Conservation (phyloP, 768 basidiomycete genomes). For the Ramaria sp. region DNA sequence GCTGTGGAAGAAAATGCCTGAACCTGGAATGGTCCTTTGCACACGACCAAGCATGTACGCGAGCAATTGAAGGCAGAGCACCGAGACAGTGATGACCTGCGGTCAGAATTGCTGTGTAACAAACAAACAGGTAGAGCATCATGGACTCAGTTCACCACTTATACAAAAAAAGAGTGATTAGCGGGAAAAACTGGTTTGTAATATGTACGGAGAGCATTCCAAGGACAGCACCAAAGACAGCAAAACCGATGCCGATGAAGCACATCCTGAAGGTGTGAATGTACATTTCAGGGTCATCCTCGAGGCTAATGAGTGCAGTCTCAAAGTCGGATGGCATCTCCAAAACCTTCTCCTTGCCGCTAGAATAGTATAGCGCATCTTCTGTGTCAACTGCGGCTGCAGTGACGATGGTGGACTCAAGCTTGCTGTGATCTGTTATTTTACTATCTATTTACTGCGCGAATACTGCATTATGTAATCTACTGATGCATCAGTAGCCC, state of each 20-base stretch:
- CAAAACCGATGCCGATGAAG: conserved; percentile 26
- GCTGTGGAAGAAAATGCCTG: conserved; percentile 2
- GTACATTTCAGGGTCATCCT: conserved; percentile 32
- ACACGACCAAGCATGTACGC: too few species aligned
- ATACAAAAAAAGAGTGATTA: neutral
- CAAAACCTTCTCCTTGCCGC: conserved; percentile 6
- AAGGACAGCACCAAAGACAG: conserved; percentile 8
- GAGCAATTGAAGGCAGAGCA: conserved; percentile 4
- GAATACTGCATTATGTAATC: too few species aligned
- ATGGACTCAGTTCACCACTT: neutral
- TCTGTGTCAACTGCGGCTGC: neutral
- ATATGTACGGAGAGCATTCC: conserved; percentile 5
- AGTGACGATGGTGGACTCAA: neutral
- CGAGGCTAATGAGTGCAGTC: conserved; percentile 4
- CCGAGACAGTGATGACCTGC: conserved; percentile 1
- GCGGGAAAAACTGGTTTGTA: neutral
- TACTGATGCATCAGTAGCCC: too few species aligned
- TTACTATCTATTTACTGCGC: too few species aligned
- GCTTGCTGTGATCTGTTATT: too few species aligned
- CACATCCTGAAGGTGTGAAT: conserved; percentile 49
- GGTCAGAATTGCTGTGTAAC: too few species aligned
- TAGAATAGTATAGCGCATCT: neutral
- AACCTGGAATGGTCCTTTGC: conserved; percentile 1
- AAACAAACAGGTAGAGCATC: too few species aligned
- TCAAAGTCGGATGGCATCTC: conserved; percentile 4